These are phyloP conservation scores for Solanum medicagineum DNA, from an alignment of 257 asterid species.

Conservation along the genomic window DNA sequence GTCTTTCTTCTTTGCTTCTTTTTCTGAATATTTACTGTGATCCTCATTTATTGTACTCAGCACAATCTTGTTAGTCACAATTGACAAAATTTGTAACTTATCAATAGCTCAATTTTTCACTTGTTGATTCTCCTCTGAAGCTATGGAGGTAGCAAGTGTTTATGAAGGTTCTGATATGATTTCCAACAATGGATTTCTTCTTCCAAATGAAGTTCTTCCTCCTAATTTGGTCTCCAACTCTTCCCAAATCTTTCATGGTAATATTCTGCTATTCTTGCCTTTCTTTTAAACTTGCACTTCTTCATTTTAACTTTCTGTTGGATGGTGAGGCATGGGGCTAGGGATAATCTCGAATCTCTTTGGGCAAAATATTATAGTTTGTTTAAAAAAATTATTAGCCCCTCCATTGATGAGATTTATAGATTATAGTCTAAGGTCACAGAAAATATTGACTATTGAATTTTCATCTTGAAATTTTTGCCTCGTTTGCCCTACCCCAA, in stretches of 20 bases:
- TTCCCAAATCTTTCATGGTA: conserved; percentile 59
- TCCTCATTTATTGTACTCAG: conserved; percentile 23
- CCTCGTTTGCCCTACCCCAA: too few relatives aligned
- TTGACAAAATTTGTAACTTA: neutral
- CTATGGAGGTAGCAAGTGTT: neutral
- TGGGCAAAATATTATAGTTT: neutral
- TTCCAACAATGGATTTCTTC: conserved; percentile 10
- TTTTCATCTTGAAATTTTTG: neutral
- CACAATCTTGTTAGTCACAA: conserved; percentile 51
- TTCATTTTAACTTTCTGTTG: neutral
- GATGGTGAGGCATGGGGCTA: neutral
- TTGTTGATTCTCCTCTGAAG: neutral
- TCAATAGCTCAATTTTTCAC: neutral
- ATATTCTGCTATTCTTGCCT: neutral
- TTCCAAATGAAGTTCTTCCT: conserved; percentile 32
- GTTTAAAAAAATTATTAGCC: too few relatives aligned
- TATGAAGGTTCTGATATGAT: conserved; percentile 40
- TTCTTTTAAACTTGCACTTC: neutral
- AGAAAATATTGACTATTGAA: neutral
- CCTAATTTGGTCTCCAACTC: conserved; percentile 44
- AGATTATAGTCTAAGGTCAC: too few relatives aligned
- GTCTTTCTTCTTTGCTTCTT: conserved; percentile 3
- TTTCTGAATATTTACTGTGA: conserved; percentile 15
- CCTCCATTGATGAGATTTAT: too few relatives aligned
- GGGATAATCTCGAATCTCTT: too few relatives aligned